Percentiles rank a stretch among this genome's conserved stretches.
Evolutionary conservation across 176 grass and related monocot species (phyloP).

Genomic region (Oryza meyeriana): DNA sequence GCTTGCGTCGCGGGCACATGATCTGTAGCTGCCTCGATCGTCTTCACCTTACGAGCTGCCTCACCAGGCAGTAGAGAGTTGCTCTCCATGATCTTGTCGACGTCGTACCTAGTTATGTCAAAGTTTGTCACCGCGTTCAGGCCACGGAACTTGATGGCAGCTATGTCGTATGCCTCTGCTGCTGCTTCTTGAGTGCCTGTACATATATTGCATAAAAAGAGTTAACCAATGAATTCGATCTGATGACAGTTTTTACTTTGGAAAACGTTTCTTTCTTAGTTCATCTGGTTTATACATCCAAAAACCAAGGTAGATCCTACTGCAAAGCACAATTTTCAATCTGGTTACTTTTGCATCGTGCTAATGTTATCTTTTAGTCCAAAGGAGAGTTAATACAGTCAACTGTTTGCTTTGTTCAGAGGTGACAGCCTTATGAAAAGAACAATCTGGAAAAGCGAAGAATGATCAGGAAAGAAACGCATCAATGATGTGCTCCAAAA

Average conservation of each 20-base stretch:
- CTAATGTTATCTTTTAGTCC: conserved; percentile 34
- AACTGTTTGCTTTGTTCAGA: conserved; percentile 60
- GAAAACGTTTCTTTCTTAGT: neutral
- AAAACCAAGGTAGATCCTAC: conserved; percentile 22
- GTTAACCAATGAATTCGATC: neutral
- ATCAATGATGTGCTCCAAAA: conserved; percentile 4
- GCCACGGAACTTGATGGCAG: conserved; percentile 98
- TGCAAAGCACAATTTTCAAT: conserved; percentile 23
- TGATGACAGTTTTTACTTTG: too few species aligned
- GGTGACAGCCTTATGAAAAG: conserved; percentile 74
- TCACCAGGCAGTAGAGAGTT: conserved; percentile 64
- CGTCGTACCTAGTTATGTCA: conserved; percentile 77
- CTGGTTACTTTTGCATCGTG: conserved; percentile 23
- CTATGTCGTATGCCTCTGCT: conserved; percentile 91
- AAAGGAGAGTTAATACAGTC: conserved; percentile 44
- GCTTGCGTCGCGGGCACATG: neutral
- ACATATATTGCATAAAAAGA: neutral
- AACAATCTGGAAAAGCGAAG: conserved; percentile 61
- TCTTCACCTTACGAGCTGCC: conserved; percentile 60
- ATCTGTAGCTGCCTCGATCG: neutral
- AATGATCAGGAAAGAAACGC: conserved; percentile 59
- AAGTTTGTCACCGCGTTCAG: conserved; percentile 93
- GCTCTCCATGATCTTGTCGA: conserved; percentile 78
- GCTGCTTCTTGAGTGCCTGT: conserved; percentile 90
- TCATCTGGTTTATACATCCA: neutral